phyloP scores from a whole-genome alignment of 257 asterid species.

The Solanum megistacrolobum region DNA sequence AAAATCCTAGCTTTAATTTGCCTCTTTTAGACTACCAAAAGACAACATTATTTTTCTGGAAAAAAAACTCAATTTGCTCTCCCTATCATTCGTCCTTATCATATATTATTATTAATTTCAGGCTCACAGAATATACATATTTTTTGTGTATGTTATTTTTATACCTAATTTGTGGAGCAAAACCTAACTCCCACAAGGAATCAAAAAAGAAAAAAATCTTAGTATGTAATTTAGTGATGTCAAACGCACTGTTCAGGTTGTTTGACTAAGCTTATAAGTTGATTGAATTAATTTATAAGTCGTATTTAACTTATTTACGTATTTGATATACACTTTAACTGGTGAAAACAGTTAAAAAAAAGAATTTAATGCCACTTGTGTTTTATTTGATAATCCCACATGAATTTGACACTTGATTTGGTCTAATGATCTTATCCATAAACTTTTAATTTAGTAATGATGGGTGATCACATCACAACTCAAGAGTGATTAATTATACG shows the following conservation, averaged over 20 bases:
- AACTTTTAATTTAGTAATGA: too few relatives aligned
- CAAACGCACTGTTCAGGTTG: accelerated
- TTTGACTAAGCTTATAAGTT: neutral
- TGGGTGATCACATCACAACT: too few relatives aligned
- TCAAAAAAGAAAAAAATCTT: neutral
- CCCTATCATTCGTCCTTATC: neutral
- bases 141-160: neutral
- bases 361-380: too few relatives aligned
- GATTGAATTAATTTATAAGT: too few relatives aligned
- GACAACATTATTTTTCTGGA: neutral
- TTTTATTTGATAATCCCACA: too few relatives aligned
- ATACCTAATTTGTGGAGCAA: neutral
- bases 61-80: neutral
- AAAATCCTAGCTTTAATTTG: neutral
- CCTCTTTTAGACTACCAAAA: neutral
- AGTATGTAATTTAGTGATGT: neutral
- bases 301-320: neutral
- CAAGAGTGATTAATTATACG: too few relatives aligned
- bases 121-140: neutral
- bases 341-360: too few relatives aligned
- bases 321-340: too few relatives aligned
- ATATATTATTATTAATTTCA: neutral
- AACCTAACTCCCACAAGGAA: too few relatives aligned
- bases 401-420: too few relatives aligned
- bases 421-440: too few relatives aligned